Evolutionary conservation across 345 rosid genomes (phyloP), one percentile per base, ranked within the genome.

Genomic region (Capsella bursapastoris): DNA sequence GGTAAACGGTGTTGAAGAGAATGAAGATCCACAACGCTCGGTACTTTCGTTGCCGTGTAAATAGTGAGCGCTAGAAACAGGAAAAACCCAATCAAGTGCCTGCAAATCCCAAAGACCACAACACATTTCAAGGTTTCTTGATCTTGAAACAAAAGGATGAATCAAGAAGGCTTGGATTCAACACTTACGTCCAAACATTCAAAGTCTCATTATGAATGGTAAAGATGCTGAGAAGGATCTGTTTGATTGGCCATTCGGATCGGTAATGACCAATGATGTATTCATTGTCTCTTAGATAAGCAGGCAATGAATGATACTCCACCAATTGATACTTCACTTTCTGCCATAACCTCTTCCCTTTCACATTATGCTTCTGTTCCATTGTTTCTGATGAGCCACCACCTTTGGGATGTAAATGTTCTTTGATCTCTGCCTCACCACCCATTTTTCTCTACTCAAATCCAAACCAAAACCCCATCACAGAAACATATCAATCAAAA

Each of bases 1-100:
- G 97, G 87, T 66, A 93, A 68, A 57, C 89, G 95, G 15, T 78
- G 73, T 41, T 84, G 93, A 63, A 94, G 72, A 32, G 90, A 82
- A 35, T 91, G 89, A 74, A 93, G 88, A 82, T 93, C 97, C 48
- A 88, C 90, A 58, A 86, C 97, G 40, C 81, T 73, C 1, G 97
- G 98, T 68, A 90, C 85, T 85, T 82, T 87, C 64, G 48, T 83
- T 3, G 98, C 98, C 45, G 97, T 90, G 75, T 89, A 94, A 75
- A 91, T 86, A 12, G 98, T 90, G 29, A 94, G 86, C 58, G 95
- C 78, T 64, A 94, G 92, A 83, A 94, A 94, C 73, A 94, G 65
- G 83, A 94, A 94, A 83, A 94, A 94, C n/a, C 98, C 98, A 78
- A 94, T 90, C 86, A 94, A 84, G 84, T 94, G 98, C 85, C 98